Percentiles rank a stretch among this genome's conserved stretches.
phyloP scores from a whole-genome alignment of 2,329 filamentous ascomycete species.

The Colletotrichum caudatum region DNA sequence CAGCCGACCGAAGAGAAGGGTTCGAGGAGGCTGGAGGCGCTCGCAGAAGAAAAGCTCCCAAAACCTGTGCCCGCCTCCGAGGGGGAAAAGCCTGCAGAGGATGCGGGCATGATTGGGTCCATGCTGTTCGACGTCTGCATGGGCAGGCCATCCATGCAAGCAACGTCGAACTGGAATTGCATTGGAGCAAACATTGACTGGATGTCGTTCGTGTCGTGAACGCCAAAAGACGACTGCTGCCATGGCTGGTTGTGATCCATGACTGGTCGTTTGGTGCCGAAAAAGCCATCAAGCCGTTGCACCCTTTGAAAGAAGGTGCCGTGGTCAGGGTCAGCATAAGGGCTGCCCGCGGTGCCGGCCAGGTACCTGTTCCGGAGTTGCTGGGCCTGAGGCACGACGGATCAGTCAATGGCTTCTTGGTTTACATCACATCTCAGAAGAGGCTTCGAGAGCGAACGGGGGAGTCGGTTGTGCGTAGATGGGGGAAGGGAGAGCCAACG shows the following conservation, averaged over 20 bases:
- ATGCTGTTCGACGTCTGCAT: constrained; percentile 13
- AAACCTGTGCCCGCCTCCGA: constrained; percentile 30
- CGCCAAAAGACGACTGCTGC: constrained; percentile 16
- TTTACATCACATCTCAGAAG: constrained; percentile 38
- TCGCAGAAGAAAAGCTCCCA: constrained; percentile 39
- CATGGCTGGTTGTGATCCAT: constrained; percentile 27
- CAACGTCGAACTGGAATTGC: constrained; percentile 25
- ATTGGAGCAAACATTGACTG: constrained; percentile 40
- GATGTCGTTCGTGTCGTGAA: constrained; percentile 25
- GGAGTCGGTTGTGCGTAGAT: not conserved
- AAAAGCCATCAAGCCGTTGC: constrained; percentile 27
- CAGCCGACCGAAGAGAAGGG: constrained; percentile 30
- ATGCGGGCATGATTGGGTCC: constrained; percentile 17
- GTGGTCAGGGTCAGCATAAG: constrained; percentile 35
- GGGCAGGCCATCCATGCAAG: constrained; percentile 24
- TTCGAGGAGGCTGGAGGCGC: constrained; percentile 27
- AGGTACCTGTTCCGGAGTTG: constrained; percentile 42
- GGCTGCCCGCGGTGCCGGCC: constrained; percentile 41
- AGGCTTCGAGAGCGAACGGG: not conserved
- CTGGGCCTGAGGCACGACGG: constrained; percentile 28
- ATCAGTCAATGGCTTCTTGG: constrained; percentile 17
- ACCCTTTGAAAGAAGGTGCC: constrained; percentile 30
- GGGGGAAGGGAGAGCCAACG: constrained; percentile 10
- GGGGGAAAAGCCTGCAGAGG: constrained; percentile 28
- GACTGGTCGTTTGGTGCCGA: constrained; percentile 31